A percentile compares a stretch with the other conserved stretches of the same genome.
phyloP scores from a whole-genome alignment of 2,329 filamentous ascomycete species.

The Colletotrichum kahawae region DNA sequence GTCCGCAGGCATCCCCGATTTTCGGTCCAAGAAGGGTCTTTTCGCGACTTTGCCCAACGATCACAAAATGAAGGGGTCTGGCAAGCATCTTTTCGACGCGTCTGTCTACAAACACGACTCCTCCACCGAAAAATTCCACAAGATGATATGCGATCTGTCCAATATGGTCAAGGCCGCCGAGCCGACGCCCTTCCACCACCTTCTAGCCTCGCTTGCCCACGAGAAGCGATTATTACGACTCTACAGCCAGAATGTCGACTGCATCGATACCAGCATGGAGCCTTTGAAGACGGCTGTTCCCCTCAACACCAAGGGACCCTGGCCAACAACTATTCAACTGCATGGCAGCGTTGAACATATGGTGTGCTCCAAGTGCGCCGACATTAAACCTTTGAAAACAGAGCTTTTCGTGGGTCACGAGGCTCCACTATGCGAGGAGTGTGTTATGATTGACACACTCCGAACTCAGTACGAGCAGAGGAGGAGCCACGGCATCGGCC shows the following conservation, averaged over 20 bases:
- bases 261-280: constrained; percentile 83
- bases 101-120: constrained; percentile 94
- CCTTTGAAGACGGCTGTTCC: constrained; percentile 84
- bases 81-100: constrained; percentile 95
- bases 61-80: constrained; percentile 90
- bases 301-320: constrained; percentile 81
- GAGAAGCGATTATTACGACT: constrained; percentile 88
- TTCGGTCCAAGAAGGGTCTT: constrained; percentile 87
- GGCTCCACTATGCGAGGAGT: constrained; percentile 79
- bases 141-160: constrained; percentile 92
- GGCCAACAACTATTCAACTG: constrained; percentile 91
- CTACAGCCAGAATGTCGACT: constrained; percentile 97
- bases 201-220: constrained; percentile 86
- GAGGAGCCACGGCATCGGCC: constrained; percentile 90
- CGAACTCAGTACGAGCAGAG: constrained; percentile 80
- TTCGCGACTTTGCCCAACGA: constrained; percentile 86
- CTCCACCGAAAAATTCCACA: constrained; percentile 89
- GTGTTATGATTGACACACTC: constrained; percentile 75
- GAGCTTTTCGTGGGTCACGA: constrained; percentile 84
- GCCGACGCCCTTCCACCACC: constrained; percentile 90
- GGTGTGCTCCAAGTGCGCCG: constrained; percentile 92
- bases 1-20: constrained; percentile 95
- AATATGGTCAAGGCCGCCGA: constrained; percentile 76
- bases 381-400: constrained; percentile 77
- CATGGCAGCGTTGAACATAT: constrained; percentile 95